Base-by-base conservation (phyloP, 1,284 basidiomycete species). In the Agroathelia rolfsii region DNA sequence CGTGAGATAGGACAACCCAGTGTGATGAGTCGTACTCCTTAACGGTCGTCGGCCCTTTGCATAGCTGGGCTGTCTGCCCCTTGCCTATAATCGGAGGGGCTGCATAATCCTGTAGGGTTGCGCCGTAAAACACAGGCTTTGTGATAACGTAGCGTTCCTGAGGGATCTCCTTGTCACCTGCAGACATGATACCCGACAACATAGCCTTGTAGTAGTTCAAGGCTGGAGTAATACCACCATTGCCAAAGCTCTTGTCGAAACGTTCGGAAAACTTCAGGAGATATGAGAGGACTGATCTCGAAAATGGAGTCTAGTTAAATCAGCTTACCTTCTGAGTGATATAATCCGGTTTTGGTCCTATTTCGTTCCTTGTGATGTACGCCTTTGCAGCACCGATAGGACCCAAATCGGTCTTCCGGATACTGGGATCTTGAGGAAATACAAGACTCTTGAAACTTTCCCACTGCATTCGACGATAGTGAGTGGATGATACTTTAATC, bases 91-190 rank as follows among this genome's bases (percentile, higher is more conserved):
- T n/a, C 5, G 31, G 32, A 10, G 34, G 19, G 3, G 29, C 33
- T 6, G 48, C 36, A 24, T 39, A 39, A 36, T 55, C 51, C 7
- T 44, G 35, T 17, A 40, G 34, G 2, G 42, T 38, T 1, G 38
- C 51, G 9, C 44, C 52, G 32, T 46, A 52, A 41, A 53, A 53
- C 7, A 46, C 40, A 1, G 45, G 51, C 16, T 40, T 35, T 3
- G 24, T 21, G 38, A 48, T 41, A n/a, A 26, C 16, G 24, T 38
- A 31, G 3, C 32, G 32, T n/a, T 35, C 28, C 11, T 29, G 23
- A 10, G 44, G 40, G 6, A 52, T 44, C 3, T 32, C 48, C n/a
- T 49, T 51, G 25, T 54, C 52, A 28, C 52, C 53, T 19, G 47
- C 42, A 8, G 45, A 46, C 28, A 49, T 49, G 25, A 52, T 22